Base-by-base conservation (phyloP, 805 yeast species). In the Kuraishia floccosa region DNA sequence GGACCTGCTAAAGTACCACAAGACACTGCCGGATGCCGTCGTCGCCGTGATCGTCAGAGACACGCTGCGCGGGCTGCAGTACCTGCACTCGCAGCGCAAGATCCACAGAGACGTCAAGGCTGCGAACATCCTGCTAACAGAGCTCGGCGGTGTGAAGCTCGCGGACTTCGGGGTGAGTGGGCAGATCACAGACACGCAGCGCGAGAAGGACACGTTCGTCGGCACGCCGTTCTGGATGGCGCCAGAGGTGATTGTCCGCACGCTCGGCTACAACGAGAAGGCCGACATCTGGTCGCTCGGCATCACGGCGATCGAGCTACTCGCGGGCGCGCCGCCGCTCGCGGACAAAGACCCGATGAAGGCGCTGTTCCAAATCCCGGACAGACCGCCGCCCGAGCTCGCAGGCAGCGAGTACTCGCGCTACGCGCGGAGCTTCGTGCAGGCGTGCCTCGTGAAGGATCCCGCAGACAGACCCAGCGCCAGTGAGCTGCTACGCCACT, bases 141-240 rank as follows among this genome's bases (percentile, higher is more conserved):
- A 63, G 3, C 46, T 47, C 3, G 96, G 94, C 0, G 58, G 60
- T 18, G 72, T 87, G 24, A 89, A 87, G 49, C 56, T 87, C 20
- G 96, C 86, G 0, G 97, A 89, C 56, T 87, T 87, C 60, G 97
- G 97, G 1, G 96, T 87, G 4, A 74, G 89, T 43, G 91, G 91
- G 0, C 91, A 85, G 50, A 62, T 87, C 17, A 68, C 77, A 14
- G 54, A 62, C 27, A 65, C 79, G 1, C 53, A 52, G 31, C 52
- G 60, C 15, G 63, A 63, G 37, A 68, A 77, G 39, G 72, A 70
- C 33, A 83, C 96, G 0, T 78, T 87, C 63, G 95, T 86, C 31
- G 97, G 97, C 1, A 86, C 96, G 0, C 96, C 96, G 10, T 84
- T 73, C 53, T 87, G 96, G 96, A 87, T 89, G 97, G 98, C 98